Conservation (phyloP, 352 stramenopile genomes). For the Phytophthora citrophthora region DNA sequence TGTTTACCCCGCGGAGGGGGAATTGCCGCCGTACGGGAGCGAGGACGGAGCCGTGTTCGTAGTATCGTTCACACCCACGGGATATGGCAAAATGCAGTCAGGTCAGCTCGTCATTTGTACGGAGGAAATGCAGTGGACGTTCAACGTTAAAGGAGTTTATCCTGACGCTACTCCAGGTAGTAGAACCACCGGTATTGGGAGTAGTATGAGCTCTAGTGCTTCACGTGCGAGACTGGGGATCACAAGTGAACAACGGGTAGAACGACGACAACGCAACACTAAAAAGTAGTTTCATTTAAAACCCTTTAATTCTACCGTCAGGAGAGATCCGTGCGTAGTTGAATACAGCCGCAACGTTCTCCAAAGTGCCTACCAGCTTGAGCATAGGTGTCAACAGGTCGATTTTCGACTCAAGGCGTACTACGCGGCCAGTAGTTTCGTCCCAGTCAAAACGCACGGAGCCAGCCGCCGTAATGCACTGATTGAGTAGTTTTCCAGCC, state of each 20-base stretch:
- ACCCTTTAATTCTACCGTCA: conserved; percentile 1
- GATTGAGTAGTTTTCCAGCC: conserved; percentile 2
- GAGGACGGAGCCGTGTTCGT: conserved; percentile 79
- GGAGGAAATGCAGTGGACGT: conserved; percentile 94
- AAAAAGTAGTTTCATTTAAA: conserved; percentile 6
- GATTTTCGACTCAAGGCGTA: conserved; percentile 9
- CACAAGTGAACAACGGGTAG: conserved; percentile 6
- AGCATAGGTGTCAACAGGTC: conserved; percentile 16
- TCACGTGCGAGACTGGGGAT: conserved; percentile 27
- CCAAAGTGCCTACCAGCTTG: conserved; percentile 8
- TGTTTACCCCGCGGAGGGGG: conserved; percentile 80
- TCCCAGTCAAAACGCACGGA: conserved; percentile 22
- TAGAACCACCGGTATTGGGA: conserved; percentile 38
- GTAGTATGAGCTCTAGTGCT: conserved; percentile 53
- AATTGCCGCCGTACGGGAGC: conserved; percentile 78
- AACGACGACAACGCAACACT: conserved; percentile 3
- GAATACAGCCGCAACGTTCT: conserved; percentile 19
- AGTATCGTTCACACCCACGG: conserved; percentile 91
- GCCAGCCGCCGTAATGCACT: background rate
- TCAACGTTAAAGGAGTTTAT: conserved; percentile 90
- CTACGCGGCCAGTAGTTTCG: background rate
- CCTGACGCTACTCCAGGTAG: conserved; percentile 60
- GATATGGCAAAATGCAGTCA: conserved; percentile 92
- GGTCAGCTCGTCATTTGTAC: conserved; percentile 89
- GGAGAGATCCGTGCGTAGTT: background rate